A percentile compares a stretch with the other conserved stretches of the same genome.
Conservation (phyloP, 768 basidiomycete genomes). For the Tubosaeta brunneosetosa region DNA sequence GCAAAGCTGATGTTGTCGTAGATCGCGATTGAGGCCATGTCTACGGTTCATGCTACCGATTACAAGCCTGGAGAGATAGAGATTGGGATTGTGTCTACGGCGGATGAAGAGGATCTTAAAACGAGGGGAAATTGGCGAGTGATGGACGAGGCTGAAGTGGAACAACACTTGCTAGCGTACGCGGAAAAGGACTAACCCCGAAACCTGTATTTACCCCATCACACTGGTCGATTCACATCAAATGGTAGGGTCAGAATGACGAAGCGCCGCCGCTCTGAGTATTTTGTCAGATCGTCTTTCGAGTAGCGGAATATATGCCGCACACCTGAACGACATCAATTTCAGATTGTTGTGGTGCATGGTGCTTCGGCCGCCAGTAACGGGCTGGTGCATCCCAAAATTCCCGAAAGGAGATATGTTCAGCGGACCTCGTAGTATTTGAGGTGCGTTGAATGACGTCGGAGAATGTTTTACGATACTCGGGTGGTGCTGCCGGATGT, state of each 20-base stretch:
- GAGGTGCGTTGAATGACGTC: conserved; percentile 37
- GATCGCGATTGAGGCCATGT: conserved; percentile 94
- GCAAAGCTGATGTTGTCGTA: conserved; percentile 28
- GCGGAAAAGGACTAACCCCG: conserved; percentile 76
- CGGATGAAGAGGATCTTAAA: conserved; percentile 68
- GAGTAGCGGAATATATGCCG: neutral
- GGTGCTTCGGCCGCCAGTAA: conserved; percentile 49
- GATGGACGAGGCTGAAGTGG: conserved; percentile 72
- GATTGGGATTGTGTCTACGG: conserved; percentile 84
- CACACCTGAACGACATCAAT: conserved; percentile 65
- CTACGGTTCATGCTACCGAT: conserved; percentile 90
- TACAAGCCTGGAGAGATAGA: conserved; percentile 96
- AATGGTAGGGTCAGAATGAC: conserved; percentile 26
- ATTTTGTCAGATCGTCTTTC: conserved; percentile 1
- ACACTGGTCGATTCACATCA: neutral
- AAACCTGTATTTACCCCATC: conserved; percentile 2
- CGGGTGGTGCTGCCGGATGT: conserved; percentile 66
- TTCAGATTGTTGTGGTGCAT: conserved; percentile 50
- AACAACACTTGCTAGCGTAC: conserved; percentile 75
- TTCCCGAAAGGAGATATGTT: conserved; percentile 32
- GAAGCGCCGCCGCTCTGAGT: conserved; percentile 64
- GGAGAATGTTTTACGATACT: conserved; percentile 48
- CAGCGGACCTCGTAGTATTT: conserved; percentile 7
- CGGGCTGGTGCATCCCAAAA: conserved; percentile 68
- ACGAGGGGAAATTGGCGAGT: conserved; percentile 75